Conservation (phyloP, 2,329 filamentous ascomycete genomes). For the Calonectria montana region DNA sequence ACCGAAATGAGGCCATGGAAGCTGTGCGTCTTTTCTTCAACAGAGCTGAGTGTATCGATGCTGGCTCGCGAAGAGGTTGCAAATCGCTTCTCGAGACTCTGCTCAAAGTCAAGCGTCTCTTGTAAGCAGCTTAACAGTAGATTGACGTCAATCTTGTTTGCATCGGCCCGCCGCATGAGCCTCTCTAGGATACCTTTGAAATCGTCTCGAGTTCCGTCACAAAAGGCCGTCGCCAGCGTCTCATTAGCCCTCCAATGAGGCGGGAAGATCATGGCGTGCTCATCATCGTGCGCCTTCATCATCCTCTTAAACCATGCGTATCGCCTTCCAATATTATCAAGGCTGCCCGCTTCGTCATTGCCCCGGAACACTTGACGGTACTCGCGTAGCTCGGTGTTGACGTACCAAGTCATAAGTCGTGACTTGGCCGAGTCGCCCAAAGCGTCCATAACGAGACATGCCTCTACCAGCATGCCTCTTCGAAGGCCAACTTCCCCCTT, state of each 20-base stretch:
- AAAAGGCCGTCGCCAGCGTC: conserved; percentile 89
- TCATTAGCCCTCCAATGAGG: conserved; percentile 90
- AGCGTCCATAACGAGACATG: conserved; percentile 94
- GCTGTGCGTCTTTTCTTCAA: conserved; percentile 78
- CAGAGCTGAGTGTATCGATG: conserved; percentile 87
- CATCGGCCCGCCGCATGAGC: conserved; percentile 82
- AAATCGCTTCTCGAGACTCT: conserved; percentile 87
- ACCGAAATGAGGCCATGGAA: conserved; percentile 95
- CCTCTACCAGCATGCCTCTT: conserved; percentile 81
- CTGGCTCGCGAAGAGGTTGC: conserved; percentile 79
- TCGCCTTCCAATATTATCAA: conserved; percentile 95
- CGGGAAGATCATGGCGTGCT: conserved; percentile 90
- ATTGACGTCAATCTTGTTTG: conserved; percentile 88
- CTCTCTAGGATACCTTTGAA: conserved; percentile 93
- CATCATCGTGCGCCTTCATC: conserved; percentile 94
- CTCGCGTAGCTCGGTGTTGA: conserved; percentile 95
- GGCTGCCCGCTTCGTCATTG: conserved; percentile 93
- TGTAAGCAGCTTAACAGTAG: conserved; percentile 89
- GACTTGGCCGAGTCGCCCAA: conserved; percentile 87
- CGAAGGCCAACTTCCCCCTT: conserved; percentile 83
- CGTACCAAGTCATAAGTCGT: conserved; percentile 93
- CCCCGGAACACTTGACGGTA: conserved; percentile 96
- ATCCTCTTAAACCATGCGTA: conserved; percentile 98
- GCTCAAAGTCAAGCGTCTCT: conserved; percentile 97
- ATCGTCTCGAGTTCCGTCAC: conserved; percentile 94